A percentile compares a stretch with the other conserved stretches of the same genome.
Conservation (phyloP, 2,329 filamentous ascomycete genomes). For the Zymoseptoria crescenta region DNA sequence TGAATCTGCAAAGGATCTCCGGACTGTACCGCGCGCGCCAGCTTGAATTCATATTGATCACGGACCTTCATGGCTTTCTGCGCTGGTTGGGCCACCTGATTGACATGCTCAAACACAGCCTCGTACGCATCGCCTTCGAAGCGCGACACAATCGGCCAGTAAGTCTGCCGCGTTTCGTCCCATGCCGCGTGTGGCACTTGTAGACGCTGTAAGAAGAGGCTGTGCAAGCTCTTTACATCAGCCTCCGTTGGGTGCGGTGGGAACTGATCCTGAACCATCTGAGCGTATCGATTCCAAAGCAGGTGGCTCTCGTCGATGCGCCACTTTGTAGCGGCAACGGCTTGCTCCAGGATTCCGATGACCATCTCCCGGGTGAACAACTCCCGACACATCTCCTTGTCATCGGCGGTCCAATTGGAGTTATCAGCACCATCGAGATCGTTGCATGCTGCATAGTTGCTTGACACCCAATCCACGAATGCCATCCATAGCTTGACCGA, state of each 20-base stretch:
- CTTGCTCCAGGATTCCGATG: constrained; percentile 63
- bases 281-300: constrained; percentile 68
- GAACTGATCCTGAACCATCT: constrained; percentile 62
- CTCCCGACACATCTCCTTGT: constrained; percentile 60
- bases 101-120: constrained; percentile 61
- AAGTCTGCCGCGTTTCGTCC: constrained; percentile 66
- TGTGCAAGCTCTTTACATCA: constrained; percentile 56
- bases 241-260: constrained; percentile 48
- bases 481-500: constrained; percentile 68
- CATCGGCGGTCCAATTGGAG: constrained; percentile 52
- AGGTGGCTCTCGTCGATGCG: constrained; percentile 68
- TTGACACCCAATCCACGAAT: constrained; percentile 72
- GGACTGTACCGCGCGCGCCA: constrained; percentile 51
- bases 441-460: constrained; percentile 59
- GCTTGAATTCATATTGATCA: constrained; percentile 53
- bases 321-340: constrained; percentile 63
- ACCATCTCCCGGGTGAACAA: constrained; percentile 62
- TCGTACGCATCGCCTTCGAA: constrained; percentile 62
- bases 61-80: constrained; percentile 58
- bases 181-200: constrained; percentile 65
- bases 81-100: constrained; percentile 53
- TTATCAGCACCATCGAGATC: constrained; percentile 43
- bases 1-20: constrained; percentile 52
- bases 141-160: constrained; percentile 65
- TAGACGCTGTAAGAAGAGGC: constrained; percentile 63